Percentiles rank a stretch among this genome's conserved stretches.
Conservation (phyloP, 2,329 filamentous ascomycete genomes). For the Aspergillus sp. region DNA sequence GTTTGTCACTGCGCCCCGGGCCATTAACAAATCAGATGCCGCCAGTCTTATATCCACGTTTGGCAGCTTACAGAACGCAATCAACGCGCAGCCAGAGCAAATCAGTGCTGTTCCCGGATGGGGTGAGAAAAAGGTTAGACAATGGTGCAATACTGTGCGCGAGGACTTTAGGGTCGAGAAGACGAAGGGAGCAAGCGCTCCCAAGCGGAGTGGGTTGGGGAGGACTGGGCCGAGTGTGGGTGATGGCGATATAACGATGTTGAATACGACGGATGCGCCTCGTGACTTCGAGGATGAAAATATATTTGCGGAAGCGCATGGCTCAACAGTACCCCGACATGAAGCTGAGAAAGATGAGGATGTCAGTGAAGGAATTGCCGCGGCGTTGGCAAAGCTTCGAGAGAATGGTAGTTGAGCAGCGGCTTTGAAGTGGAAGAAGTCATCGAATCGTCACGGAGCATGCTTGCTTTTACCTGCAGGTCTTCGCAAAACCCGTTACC, state of each 20-base stretch:
- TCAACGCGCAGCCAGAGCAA: constrained; percentile 86
- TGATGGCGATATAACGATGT: constrained; percentile 18
- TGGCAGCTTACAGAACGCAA: constrained; percentile 79
- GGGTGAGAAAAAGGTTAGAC: constrained; percentile 92
- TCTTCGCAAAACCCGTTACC: background rate
- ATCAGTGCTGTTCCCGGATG: constrained; percentile 83
- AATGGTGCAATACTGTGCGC: constrained; percentile 77
- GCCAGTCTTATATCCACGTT: constrained; percentile 88
- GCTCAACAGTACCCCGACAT: constrained; percentile 18
- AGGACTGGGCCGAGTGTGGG: constrained; percentile 26
- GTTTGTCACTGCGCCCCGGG: constrained; percentile 85
- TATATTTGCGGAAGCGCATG: constrained; percentile 32
- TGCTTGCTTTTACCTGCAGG: background rate
- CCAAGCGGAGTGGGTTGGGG: constrained; percentile 23
- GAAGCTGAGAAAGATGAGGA: constrained; percentile 36
- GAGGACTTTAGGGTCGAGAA: constrained; percentile 81
- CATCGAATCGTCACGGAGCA: background rate
- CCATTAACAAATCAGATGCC: constrained; percentile 92
- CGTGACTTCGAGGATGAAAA: constrained; percentile 52
- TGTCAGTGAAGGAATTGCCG: constrained; percentile 59
- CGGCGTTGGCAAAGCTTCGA: constrained; percentile 58
- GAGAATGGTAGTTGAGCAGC: constrained; percentile 29
- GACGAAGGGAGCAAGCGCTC: constrained; percentile 58
- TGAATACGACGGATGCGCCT: constrained; percentile 19
- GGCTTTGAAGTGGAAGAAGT: background rate